Percentiles rank a stretch among this genome's conserved stretches.
These are phyloP conservation scores for Colletotrichum sp. DNA, from an alignment of 2,329 filamentous ascomycete genomes.

Conservation along the genomic window DNA sequence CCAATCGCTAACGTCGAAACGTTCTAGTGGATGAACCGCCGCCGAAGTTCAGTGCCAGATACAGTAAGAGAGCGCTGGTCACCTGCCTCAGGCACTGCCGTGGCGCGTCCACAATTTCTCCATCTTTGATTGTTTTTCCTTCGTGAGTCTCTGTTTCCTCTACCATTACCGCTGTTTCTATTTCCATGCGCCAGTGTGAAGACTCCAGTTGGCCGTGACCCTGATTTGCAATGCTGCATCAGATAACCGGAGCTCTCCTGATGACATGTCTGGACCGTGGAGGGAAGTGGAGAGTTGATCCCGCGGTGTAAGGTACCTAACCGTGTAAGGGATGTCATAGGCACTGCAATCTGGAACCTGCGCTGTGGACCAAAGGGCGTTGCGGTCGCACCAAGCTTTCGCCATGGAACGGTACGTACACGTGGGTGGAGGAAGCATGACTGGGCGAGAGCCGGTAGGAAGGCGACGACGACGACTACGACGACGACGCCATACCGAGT, in stretches of 20 bases:
- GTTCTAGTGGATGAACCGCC: constrained; percentile 6
- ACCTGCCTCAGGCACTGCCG: neutral
- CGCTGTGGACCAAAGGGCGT: neutral
- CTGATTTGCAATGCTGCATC: neutral
- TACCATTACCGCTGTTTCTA: neutral
- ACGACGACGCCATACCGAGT: neutral
- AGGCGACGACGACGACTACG: neutral
- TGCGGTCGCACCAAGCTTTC: constrained; percentile 16
- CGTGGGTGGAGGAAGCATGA: neutral
- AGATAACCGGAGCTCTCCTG: neutral
- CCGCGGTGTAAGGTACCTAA: neutral
- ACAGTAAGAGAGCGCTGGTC: neutral
- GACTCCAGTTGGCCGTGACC: neutral
- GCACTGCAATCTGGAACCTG: neutral
- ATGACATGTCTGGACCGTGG: neutral
- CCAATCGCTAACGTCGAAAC: constrained; percentile 15
- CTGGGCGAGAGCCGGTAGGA: neutral
- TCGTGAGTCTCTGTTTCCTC: neutral
- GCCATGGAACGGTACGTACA: constrained; percentile 13
- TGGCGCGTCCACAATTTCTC: neutral
- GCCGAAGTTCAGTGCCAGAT: neutral
- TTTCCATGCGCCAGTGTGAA: neutral
- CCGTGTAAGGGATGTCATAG: neutral
- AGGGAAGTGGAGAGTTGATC: neutral
- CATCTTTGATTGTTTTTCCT: neutral